Percentiles rank a stretch among this genome's conserved stretches.
phyloP scores from a whole-genome alignment of 1,139 yeast genomes.

The Geotrichum cucujoidarum region DNA sequence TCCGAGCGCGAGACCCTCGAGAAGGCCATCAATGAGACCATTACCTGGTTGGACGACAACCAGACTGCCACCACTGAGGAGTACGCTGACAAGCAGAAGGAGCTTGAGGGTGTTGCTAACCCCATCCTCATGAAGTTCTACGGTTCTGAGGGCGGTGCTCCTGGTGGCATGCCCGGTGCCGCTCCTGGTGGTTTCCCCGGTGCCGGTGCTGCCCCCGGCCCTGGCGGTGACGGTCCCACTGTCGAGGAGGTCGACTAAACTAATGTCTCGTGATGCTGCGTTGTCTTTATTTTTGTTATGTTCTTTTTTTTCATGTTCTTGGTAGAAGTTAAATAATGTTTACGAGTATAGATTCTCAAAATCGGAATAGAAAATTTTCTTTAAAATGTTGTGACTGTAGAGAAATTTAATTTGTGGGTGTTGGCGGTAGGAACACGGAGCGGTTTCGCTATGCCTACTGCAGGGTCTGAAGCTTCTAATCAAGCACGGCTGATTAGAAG shows the following conservation, averaged over 20 bases:
- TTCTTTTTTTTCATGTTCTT: not conserved
- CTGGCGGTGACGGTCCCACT: constrained; percentile 59
- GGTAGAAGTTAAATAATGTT: not conserved
- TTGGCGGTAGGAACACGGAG: not conserved
- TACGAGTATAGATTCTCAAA: not conserved
- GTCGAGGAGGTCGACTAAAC: constrained; percentile 87
- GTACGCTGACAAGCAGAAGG: constrained; percentile 85
- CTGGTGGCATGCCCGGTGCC: constrained; percentile 59
- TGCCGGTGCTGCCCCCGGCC: constrained; percentile 47
- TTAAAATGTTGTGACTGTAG: not conserved
- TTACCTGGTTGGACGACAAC: constrained; percentile 84
- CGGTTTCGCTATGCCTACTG: not conserved
- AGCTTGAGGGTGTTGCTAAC: constrained; percentile 87
- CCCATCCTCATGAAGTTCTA: constrained; percentile 92
- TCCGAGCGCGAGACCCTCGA: constrained; percentile 74
- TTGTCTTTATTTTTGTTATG: not conserved
- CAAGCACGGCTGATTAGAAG: no score
- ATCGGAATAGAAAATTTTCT: not conserved
- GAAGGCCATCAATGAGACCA: constrained; percentile 80
- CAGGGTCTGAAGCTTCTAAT: not conserved
- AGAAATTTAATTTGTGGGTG: not conserved
- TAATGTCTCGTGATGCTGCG: not conserved
- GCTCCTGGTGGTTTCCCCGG: constrained; percentile 49
- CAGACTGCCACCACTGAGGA: constrained; percentile 85
- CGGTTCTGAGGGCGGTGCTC: constrained; percentile 49